A percentile compares a stretch with the other conserved stretches of the same genome.
Conservation (phyloP, 169 alveolate genomes). For the Plasmodium adleri region DNA sequence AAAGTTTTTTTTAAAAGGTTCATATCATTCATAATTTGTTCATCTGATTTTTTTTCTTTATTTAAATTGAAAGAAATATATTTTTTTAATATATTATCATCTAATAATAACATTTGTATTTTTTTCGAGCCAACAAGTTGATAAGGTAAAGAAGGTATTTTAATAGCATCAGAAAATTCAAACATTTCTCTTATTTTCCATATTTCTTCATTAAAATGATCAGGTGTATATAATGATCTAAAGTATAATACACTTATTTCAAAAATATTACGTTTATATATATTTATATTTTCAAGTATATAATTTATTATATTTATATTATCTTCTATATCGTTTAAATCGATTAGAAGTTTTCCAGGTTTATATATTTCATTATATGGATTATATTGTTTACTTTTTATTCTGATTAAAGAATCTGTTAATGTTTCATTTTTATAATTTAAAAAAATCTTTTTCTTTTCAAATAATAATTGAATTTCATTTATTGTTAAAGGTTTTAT, state of each 20-base stretch:
- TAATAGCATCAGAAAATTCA: constrained; percentile 86
- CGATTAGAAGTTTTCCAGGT: constrained; percentile 30
- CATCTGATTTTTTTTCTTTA: constrained; percentile 35
- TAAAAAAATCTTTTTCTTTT: constrained; percentile 50
- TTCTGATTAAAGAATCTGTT: constrained; percentile 16
- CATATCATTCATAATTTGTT: constrained; percentile 39
- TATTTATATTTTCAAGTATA: neutral
- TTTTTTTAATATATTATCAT: constrained; percentile 69
- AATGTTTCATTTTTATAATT: constrained; percentile 33
- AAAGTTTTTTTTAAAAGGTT: constrained; percentile 47
- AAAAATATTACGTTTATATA: constrained; percentile 3
- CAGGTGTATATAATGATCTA: constrained; percentile 83
- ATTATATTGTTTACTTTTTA: neutral
- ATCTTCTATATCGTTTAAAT: constrained; percentile 4
- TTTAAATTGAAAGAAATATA: constrained; percentile 38
- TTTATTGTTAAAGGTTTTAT: constrained; percentile 21
- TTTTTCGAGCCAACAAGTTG: constrained; percentile 87
- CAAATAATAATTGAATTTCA: constrained; percentile 36
- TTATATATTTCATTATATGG: neutral
- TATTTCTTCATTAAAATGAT: constrained; percentile 78
- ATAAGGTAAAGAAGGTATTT: constrained; percentile 84
- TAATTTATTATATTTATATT: neutral
- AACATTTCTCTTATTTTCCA: constrained; percentile 85
- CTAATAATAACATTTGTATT: constrained; percentile 84
- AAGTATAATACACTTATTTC: constrained; percentile 85